These are phyloP conservation scores for Xerocomellus intermedius DNA, from an alignment of 768 basidiomycete genomes.

Conservation along the genomic window DNA sequence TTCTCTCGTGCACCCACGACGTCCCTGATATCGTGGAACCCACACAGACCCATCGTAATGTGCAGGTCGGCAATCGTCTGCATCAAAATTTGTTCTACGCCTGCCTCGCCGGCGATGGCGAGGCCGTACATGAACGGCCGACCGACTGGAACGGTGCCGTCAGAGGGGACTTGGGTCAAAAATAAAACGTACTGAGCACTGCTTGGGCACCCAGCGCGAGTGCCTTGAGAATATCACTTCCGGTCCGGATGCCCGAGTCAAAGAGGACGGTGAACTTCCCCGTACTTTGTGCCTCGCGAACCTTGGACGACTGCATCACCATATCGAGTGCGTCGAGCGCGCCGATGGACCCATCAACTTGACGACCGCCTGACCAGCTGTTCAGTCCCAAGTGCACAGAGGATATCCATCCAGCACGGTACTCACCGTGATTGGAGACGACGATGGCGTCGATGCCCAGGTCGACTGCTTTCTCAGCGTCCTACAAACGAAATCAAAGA, in stretches of 20 bases:
- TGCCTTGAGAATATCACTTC: constrained; percentile 54
- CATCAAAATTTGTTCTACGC: constrained; percentile 48
- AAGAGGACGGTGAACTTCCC: constrained; percentile 71
- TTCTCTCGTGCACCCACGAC: constrained; percentile 37
- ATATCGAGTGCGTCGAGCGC: constrained; percentile 68
- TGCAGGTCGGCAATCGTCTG: constrained; percentile 43
- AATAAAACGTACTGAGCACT: constrained; percentile 37
- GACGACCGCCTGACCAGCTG: constrained; percentile 55
- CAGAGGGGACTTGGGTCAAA: not conserved
- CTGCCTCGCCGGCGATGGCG: constrained; percentile 45
- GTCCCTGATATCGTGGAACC: constrained; percentile 37
- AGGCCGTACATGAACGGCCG: constrained; percentile 49
- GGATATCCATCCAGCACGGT: not conserved
- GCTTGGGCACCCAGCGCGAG: constrained; percentile 57
- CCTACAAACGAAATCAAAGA: constrained; percentile 14
- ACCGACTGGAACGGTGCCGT: constrained; percentile 27
- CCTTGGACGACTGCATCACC: constrained; percentile 61
- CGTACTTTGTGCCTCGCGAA: constrained; percentile 53
- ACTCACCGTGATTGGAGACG: constrained; percentile 76
- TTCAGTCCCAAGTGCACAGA: not conserved
- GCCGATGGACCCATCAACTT: constrained; percentile 76
- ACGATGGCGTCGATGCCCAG: constrained; percentile 68
- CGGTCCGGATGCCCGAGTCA: constrained; percentile 57
- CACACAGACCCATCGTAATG: constrained; percentile 43
- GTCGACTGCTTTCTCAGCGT: constrained; percentile 59